Conservation (phyloP, 305 asterid genomes). For the Fraxinus nigra region DNA sequence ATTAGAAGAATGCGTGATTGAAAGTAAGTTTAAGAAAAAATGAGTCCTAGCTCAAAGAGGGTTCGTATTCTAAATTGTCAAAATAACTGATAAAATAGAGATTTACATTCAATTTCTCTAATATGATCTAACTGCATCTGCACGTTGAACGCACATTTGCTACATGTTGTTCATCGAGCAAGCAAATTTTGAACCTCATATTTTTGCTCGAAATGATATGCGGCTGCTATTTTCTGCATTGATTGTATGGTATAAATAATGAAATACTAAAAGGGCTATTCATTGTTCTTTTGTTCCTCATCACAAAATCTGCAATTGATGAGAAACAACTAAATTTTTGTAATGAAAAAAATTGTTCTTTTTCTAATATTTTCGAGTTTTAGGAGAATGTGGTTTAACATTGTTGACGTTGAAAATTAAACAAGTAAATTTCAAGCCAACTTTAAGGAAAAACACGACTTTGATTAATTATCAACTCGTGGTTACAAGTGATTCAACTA, state of each 20-base stretch:
- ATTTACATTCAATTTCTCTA: neutral
- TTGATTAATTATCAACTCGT: too few relatives aligned
- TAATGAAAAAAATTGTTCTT: too few relatives aligned
- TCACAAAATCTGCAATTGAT: constrained; percentile 5
- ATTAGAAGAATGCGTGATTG: too few relatives aligned
- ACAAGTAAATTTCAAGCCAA: too few relatives aligned
- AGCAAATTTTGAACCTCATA: constrained; percentile 19
- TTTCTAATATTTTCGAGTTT: too few relatives aligned
- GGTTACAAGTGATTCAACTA: too few relatives aligned
- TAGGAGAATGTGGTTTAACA: too few relatives aligned
- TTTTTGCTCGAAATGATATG: constrained; percentile 33
- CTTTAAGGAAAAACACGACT: too few relatives aligned
- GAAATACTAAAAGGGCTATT: neutral
- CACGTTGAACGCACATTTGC: neutral
- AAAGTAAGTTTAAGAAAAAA: too few relatives aligned
- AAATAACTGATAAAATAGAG: neutral
- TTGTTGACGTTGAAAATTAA: too few relatives aligned
- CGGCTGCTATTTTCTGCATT: constrained; percentile 27
- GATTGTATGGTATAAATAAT: neutral
- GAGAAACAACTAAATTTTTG: neutral
- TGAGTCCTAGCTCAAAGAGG: too few relatives aligned
- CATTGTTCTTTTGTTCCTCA: constrained; percentile 7
- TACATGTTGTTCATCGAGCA: constrained; percentile 41
- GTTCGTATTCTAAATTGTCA: neutral
- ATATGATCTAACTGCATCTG: neutral